A percentile compares a stretch with the other conserved stretches of the same genome.
Evolutionary conservation across 805 yeast genomes (phyloP).

Genomic region (Nakazawaea ambrosiae): DNA sequence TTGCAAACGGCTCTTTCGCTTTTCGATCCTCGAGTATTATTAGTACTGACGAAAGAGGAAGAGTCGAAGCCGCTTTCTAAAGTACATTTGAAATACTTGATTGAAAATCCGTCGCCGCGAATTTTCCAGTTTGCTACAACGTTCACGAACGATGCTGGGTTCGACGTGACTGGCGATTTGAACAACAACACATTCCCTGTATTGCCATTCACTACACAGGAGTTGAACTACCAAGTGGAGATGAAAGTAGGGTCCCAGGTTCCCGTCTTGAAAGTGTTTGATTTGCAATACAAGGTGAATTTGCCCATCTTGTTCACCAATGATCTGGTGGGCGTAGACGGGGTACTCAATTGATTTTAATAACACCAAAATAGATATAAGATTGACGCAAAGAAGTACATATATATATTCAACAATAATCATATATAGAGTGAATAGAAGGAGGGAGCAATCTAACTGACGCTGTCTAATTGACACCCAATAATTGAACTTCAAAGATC

Average conservation of each 20-base stretch:
- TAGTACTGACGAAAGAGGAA: constrained; percentile 22
- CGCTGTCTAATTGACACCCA: constrained; percentile 45
- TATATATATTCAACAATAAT: no score
- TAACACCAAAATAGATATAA: no score
- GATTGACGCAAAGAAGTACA: no score
- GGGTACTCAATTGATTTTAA: no score
- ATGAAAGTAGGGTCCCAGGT: constrained; percentile 29
- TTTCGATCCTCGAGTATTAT: constrained; percentile 62
- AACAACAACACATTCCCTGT: constrained; percentile 39
- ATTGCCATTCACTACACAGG: constrained; percentile 53
- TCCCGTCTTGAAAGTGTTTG: constrained; percentile 62
- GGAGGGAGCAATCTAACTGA: no score
- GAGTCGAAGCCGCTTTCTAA: constrained; percentile 18
- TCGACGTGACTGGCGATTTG: constrained; percentile 16
- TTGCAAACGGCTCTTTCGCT: constrained; percentile 54
- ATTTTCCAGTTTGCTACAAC: constrained; percentile 48
- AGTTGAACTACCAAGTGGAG: constrained; percentile 22
- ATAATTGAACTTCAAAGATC: constrained; percentile 75
- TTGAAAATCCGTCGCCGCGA: constrained; percentile 73
- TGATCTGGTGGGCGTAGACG: constrained; percentile 20
- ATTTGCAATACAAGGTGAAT: constrained; percentile 58
- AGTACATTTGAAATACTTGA: constrained; percentile 41
- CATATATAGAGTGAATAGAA: no score
- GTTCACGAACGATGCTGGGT: constrained; percentile 16
- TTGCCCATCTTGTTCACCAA: constrained; percentile 44